These are phyloP conservation scores for Cladophialophora carrionii DNA, from an alignment of 2,329 filamentous ascomycete species.

Conservation along the genomic window DNA sequence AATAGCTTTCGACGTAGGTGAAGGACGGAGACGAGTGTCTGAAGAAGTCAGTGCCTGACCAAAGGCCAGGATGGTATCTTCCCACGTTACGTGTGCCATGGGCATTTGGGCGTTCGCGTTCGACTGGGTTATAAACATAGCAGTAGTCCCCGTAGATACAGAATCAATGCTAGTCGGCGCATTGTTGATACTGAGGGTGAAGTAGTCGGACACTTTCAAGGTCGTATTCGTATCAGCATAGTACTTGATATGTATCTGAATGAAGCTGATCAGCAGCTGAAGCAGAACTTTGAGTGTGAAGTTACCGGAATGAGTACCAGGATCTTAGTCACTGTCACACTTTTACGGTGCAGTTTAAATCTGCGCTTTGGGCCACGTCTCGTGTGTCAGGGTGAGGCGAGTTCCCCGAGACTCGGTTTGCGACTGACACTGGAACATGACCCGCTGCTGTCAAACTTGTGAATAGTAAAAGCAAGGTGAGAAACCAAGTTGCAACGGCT, in stretches of 20 bases:
- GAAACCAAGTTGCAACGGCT: background rate
- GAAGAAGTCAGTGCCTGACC: conserved; percentile 1
- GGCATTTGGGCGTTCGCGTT: conserved; percentile 3
- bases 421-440: conserved; percentile 7
- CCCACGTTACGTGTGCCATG: conserved; percentile 9
- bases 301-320: conserved; percentile 20
- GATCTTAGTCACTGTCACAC: conserved; percentile 20
- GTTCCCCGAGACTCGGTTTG: background rate
- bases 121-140: conserved; percentile 16
- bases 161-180: conserved; percentile 35
- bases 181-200: conserved; percentile 32
- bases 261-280: background rate
- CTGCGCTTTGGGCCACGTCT: background rate
- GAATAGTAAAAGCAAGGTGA: conserved; percentile 3
- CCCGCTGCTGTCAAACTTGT: background rate
- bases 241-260: conserved; percentile 31
- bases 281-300: background rate
- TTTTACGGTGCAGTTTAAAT: conserved; percentile 13
- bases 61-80: background rate
- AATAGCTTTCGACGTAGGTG: conserved; percentile 17
- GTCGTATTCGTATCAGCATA: conserved; percentile 26
- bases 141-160: conserved; percentile 26
- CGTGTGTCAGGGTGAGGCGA: background rate
- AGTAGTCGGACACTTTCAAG: conserved; percentile 27
- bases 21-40: conserved; percentile 20